Conservation (phyloP, 1,284 basidiomycete species). For the Chondrostereum purpureum region DNA sequence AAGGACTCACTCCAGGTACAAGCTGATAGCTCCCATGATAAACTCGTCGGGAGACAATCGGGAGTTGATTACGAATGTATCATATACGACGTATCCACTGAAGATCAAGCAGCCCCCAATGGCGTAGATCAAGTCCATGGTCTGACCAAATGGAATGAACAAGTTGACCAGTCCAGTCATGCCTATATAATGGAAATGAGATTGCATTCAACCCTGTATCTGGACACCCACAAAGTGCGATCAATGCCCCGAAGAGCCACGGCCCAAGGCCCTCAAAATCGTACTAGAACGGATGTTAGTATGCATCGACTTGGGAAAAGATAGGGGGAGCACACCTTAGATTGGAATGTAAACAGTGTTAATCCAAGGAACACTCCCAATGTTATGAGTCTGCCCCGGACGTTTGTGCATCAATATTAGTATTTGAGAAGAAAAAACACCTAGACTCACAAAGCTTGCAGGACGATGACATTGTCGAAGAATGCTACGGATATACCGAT, state of each 20-base stretch:
- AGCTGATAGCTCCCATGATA: constrained; percentile 78
- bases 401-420: too few relatives aligned
- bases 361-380: constrained; percentile 83
- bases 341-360: constrained; percentile 81
- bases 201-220: constrained; percentile 8
- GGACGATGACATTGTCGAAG: constrained; percentile 70
- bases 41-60: constrained; percentile 82
- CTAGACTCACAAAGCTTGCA: constrained; percentile 77
- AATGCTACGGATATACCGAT: constrained; percentile 75
- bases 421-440: too few relatives aligned
- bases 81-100: constrained; percentile 79
- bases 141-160: constrained; percentile 74
- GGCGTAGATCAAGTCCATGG: constrained; percentile 75
- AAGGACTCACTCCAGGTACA: constrained; percentile 76
- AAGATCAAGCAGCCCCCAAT: constrained; percentile 76
- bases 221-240: constrained; percentile 54
- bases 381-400: constrained; percentile 78
- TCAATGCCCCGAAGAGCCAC: constrained; percentile 73
- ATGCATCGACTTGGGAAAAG: background rate
- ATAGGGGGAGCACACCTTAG: constrained; percentile 44
- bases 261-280: constrained; percentile 83
- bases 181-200: constrained; percentile 32
- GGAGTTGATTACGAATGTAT: constrained; percentile 80
- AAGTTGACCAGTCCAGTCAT: constrained; percentile 74
- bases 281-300: constrained; percentile 44